Evolutionary conservation across 1,139 yeast genomes (phyloP), one percentile per base, ranked within the genome.

Genomic region (Geotrichum australiense): DNA sequence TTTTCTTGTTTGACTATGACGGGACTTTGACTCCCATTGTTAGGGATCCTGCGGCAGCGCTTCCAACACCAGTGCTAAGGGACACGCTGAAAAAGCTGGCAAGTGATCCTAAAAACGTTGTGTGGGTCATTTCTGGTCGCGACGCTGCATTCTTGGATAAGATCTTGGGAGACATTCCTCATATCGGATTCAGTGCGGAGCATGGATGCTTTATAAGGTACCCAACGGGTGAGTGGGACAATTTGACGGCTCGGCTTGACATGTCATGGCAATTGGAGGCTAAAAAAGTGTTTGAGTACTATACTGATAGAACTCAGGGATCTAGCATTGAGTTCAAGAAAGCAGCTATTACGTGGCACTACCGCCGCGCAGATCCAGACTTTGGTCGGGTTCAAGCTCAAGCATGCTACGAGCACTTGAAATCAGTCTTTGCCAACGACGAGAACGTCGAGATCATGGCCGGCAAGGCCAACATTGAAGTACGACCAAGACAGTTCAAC

Each of bases 1-100:
- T 91, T 47, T 86, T 91, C 53, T 63, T 91, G 53, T 87, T 91
- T 64, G 98, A 91, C 63, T 91, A 91, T 59, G 98, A 91, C 60
- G 98, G 98, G 22, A 91, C 98, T 0, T 70, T 91, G 53, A 85
- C 97, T 0, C 96, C 97, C 7, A 91, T 91, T 57, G 97, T 91
- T 4, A 74, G 78, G 32, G 97, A 91, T 54, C 98, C 98, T 1
- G 87, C 91, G 12, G 96, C 97, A 0, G 98, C 98, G 1, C 82
- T 89, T 37, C 98, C 98, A 2, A 78, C 94, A 1, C 78, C 80
- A 7, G 72, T 80, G 52, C 68, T 91, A 40, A 71, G 76, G 47
- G 64, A 69, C 12, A 75, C 82, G 7, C 64, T 91, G 48, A 70
- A 73, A 30, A 65, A 69, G 23, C 69, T 91, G 45, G 69, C 82